A percentile compares a stretch with the other conserved stretches of the same genome.
Evolutionary conservation across 306 rosid genomes (phyloP).

Genomic region (Gastrolobium villosum): DNA sequence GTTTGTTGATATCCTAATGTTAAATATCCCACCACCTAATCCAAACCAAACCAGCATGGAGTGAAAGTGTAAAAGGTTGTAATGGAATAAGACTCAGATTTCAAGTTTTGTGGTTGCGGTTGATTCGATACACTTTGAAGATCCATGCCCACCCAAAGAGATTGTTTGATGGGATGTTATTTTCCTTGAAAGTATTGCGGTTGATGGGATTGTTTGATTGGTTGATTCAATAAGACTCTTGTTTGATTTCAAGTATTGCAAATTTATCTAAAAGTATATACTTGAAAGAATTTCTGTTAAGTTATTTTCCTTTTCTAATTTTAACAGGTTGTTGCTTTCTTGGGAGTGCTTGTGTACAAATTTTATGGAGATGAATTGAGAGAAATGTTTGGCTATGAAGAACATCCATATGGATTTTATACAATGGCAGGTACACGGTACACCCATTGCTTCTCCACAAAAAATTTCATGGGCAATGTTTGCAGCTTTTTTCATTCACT

Average conservation of each 20-base stretch:
- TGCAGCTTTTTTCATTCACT: slow-evolving; percentile 33
- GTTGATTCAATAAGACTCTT: too few species aligned
- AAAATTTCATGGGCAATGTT: slow-evolving; percentile 34
- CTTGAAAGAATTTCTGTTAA: slow-evolving; percentile 44
- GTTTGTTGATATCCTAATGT: slow-evolving; percentile 21
- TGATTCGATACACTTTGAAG: slow-evolving; percentile 30
- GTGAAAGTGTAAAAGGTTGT: slow-evolving; percentile 15
- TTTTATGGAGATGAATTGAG: slow-evolving; percentile 95
- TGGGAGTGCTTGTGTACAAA: slow-evolving; percentile 94
- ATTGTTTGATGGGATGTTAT: slow-evolving; percentile 47
- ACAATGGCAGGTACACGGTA: slow-evolving; percentile 98
- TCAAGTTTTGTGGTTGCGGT: slow-evolving; percentile 12
- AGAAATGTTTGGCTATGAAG: slow-evolving; percentile 99
- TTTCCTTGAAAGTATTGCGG: too few species aligned
- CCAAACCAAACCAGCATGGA: not conserved
- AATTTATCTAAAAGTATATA: slow-evolving; percentile 14
- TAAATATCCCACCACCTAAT: not conserved
- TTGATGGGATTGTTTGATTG: slow-evolving; percentile 37
- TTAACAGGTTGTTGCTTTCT: slow-evolving; percentile 90
- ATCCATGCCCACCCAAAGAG: slow-evolving; percentile 31
- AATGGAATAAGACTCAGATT: slow-evolving; percentile 3
- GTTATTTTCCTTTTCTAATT: slow-evolving; percentile 45
- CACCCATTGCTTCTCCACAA: slow-evolving; percentile 31
- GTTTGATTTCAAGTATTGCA: too few species aligned
- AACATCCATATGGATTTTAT: slow-evolving; percentile 97